A percentile compares a stretch with the other conserved stretches of the same genome.
phyloP scores from a whole-genome alignment of 83 land plant species.

The Picea mariana region DNA sequence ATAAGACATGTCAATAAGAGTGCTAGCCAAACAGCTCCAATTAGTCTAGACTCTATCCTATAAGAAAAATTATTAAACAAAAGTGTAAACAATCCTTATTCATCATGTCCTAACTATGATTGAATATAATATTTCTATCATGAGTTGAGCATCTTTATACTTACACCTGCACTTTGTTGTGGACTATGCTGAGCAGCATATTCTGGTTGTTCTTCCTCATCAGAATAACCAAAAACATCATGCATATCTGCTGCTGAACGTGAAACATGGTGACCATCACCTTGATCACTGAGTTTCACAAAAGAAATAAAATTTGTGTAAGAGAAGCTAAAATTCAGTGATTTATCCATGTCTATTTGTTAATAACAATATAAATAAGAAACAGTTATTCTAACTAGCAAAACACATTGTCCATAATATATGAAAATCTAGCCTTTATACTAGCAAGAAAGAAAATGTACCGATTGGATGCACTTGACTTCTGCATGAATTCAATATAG shows the following conservation, averaged over 20 bases:
- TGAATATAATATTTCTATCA: not conserved
- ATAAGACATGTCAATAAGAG: not conserved
- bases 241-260: constrained; percentile 60
- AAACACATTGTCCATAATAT: not conserved
- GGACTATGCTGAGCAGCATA: constrained; percentile 47
- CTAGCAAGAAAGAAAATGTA: not conserved
- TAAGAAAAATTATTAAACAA: too few relatives aligned
- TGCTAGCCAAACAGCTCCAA: not conserved
- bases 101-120: not conserved
- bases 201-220: constrained; percentile 84
- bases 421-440: not conserved
- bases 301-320: not conserved
- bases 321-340: not conserved
- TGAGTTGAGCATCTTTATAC: constrained; percentile 2
- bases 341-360: not conserved
- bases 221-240: constrained; percentile 98
- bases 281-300: constrained; percentile 43
- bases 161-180: constrained; percentile 57
- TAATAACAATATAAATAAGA: not conserved
- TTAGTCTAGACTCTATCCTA: too few relatives aligned
- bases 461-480: not conserved
- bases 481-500: constrained; percentile 4
- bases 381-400: not conserved
- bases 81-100: not conserved
- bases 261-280: constrained; percentile 40